Percentiles rank a stretch among this genome's conserved stretches.
Evolutionary conservation across 169 alveolate species (phyloP).

Genomic region (Plasmodium fragile): DNA sequence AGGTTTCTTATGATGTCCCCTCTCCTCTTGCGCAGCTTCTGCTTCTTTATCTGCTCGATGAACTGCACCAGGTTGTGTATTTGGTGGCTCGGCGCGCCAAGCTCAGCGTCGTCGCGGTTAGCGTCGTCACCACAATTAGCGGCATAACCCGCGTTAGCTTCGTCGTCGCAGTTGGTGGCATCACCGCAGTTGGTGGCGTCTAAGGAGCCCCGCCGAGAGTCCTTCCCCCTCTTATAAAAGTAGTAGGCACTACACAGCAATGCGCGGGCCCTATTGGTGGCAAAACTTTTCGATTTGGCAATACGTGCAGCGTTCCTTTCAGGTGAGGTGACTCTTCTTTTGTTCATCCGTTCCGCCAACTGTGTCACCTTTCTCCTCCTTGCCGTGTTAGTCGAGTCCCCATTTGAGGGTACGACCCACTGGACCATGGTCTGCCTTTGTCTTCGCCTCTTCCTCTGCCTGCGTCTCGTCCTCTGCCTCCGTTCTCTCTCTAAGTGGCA

Average conservation of each 20-base stretch:
- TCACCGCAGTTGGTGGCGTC: not conserved
- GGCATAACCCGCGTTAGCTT: not conserved
- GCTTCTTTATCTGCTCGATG: slow-evolving; percentile 46
- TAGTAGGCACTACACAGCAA: slow-evolving; percentile 27
- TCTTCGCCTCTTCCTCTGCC: not conserved
- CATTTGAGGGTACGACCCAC: not conserved
- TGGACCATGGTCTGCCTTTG: not conserved
- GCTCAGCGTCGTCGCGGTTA: too few species aligned
- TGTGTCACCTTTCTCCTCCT: not conserved
- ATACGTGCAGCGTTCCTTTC: not conserved
- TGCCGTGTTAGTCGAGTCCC: not conserved
- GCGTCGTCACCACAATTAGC: not conserved
- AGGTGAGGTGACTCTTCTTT: not conserved
- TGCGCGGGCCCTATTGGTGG: slow-evolving; percentile 33
- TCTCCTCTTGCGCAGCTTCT: not conserved
- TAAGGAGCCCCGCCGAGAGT: not conserved
- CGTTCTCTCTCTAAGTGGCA: not conserved
- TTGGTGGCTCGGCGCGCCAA: not conserved
- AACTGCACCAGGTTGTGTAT: slow-evolving; percentile 28
- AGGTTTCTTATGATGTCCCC: slow-evolving; percentile 33
- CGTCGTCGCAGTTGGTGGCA: not conserved
- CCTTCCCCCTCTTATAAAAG: slow-evolving; percentile 20
- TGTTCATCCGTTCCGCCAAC: not conserved
- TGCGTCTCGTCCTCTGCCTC: not conserved
- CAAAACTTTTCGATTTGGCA: slow-evolving; percentile 3